Evolutionary conservation across 176 grass and related monocot genomes (phyloP), one percentile per base, ranked within the genome.

Genomic region (Oryza longistaminata): DNA sequence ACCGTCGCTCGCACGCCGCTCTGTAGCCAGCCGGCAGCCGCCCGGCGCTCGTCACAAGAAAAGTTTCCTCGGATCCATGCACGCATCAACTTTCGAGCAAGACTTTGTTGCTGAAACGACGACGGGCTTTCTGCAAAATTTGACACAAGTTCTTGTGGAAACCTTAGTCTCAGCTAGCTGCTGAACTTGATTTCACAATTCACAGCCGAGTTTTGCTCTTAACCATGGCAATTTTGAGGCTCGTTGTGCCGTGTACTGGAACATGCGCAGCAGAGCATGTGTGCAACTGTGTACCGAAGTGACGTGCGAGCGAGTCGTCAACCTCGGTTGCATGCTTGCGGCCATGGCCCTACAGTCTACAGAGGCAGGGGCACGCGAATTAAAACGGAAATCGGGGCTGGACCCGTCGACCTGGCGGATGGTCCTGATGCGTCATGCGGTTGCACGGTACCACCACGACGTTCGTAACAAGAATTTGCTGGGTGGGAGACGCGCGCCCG

Each of bases 231-330:
- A 58, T 58, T 58, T 21, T n/a, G 6, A 58, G 16, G 53, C 17
- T 6, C 19, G 8, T n/a, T 16, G 5, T 58, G 19, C 12, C 4
- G 49, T 52, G 15, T 6, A 52, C 4, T 52, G 49, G 49, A 15
- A 2, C 53, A 58, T 58, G 17, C 14, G 49, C 4, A 52, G 49
- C 49, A 58, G 53, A 17, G 19, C 17, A 55, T 55, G 7, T 62
- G 19, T 9, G 9, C 17, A 11, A 21, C 52, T 62, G 58, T n/a
- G 58, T 62, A 2, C 1, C 58, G 58, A 24, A 62, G 5, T 35
- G 26, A 33, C 62, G 11, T 35, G 1, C 60, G 52, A 46, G 35
- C 8, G 77, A 82, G 70, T 81, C 82, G 70, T 89, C 80, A 81
- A 71, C 76, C 39, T 75, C 70, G 49, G 82, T 81, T 40, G 42